Conservation (phyloP, 306 rosid species). For the Castanospermum australe region DNA sequence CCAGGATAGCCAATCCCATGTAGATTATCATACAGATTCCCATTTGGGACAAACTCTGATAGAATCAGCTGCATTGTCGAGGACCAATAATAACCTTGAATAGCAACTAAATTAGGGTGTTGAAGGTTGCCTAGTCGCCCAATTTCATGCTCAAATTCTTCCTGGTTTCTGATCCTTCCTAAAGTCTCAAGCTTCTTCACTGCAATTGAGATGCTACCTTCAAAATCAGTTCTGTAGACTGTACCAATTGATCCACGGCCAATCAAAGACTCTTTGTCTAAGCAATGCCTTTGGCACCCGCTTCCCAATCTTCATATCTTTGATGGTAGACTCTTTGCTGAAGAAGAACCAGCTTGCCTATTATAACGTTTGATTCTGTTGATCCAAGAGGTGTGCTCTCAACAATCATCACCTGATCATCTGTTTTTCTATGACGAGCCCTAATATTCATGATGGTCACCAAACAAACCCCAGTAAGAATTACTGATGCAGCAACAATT, state of each 20-base stretch:
- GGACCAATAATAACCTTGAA: conserved; percentile 80
- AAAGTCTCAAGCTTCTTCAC: conserved; percentile 70
- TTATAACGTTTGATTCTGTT: conserved; percentile 72
- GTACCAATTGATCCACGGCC: conserved; percentile 69
- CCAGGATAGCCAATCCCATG: conserved; percentile 51
- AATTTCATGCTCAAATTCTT: conserved; percentile 68
- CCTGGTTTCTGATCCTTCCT: conserved; percentile 70
- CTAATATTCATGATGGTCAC: conserved; percentile 73
- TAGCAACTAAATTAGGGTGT: conserved; percentile 63
- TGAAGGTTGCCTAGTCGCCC: conserved; percentile 53
- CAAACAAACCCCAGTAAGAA: conserved; percentile 85
- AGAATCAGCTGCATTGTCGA: conserved; percentile 70
- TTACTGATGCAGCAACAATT: conserved; percentile 90
- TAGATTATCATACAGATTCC: conserved; percentile 62
- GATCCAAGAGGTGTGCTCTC: conserved; percentile 93
- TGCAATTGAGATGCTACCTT: conserved; percentile 63
- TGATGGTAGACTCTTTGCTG: conserved; percentile 92
- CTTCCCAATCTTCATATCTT: conserved; percentile 99
- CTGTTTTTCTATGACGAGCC: conserved; percentile 57
- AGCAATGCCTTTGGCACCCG: conserved; percentile 85
- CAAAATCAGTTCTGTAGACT: conserved; percentile 57
- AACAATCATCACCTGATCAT: conserved; percentile 53
- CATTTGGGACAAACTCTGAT: conserved; percentile 57
- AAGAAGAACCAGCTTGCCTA: conserved; percentile 96
- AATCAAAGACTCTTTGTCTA: conserved; percentile 62